These are phyloP conservation scores for Clitopilus passeckerianus DNA, from an alignment of 768 basidiomycete genomes.

Conservation along the genomic window DNA sequence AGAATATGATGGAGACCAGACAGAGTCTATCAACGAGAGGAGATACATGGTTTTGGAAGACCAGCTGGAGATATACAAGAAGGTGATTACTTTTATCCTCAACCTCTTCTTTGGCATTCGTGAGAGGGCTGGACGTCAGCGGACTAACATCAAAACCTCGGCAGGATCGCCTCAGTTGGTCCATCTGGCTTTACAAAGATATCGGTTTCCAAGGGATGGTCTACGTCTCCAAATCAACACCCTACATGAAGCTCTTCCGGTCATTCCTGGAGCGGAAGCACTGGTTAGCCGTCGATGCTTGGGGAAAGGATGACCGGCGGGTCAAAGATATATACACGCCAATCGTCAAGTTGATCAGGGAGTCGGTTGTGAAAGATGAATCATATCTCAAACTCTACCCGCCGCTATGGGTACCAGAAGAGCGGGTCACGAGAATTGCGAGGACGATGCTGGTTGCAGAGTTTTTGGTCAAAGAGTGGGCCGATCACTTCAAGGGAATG, in stretches of 20 bases:
- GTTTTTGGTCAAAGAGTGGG: slow-evolving; percentile 69
- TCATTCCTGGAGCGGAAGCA: slow-evolving; percentile 71
- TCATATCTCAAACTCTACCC: slow-evolving; percentile 54
- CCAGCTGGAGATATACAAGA: slow-evolving; percentile 64
- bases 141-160: not conserved
- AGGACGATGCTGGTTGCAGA: slow-evolving; percentile 67
- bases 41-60: slow-evolving; percentile 65
- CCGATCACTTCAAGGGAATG: slow-evolving; percentile 59
- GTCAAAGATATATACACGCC: slow-evolving; percentile 61
- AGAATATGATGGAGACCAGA: slow-evolving; percentile 48
- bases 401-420: slow-evolving; percentile 52
- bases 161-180: slow-evolving; percentile 64
- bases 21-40: slow-evolving; percentile 58
- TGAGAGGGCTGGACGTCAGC: not conserved
- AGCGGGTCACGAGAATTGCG: slow-evolving; percentile 52
- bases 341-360: slow-evolving; percentile 55
- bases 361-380: slow-evolving; percentile 26
- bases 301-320: slow-evolving; percentile 56
- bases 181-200: slow-evolving; percentile 83
- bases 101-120: not conserved
- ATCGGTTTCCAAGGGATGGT: slow-evolving; percentile 70
- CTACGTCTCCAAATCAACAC: slow-evolving; percentile 53
- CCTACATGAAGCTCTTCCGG: slow-evolving; percentile 61
- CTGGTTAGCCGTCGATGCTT: slow-evolving; percentile 60
- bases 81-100: slow-evolving; percentile 24